Percentiles rank a stretch among this genome's conserved stretches.
Evolutionary conservation across 108 stramenopile genomes (phyloP).

Genomic region (Fistulifera pelliculosa): DNA sequence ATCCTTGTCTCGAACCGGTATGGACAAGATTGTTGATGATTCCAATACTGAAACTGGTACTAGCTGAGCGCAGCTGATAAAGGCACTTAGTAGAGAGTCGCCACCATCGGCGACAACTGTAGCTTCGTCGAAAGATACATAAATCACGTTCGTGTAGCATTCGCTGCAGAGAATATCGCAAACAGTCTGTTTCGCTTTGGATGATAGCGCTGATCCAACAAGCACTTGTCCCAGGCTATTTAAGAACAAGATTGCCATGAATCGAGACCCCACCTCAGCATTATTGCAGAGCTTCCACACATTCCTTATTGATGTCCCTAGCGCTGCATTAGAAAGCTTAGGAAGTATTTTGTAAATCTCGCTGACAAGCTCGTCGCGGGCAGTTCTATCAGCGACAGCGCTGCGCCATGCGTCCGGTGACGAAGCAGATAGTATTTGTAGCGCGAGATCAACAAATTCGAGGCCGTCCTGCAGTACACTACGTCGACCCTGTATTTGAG

Average conservation of each 20-base stretch:
- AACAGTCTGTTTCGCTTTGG: too few relatives aligned
- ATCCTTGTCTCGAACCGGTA: too few relatives aligned
- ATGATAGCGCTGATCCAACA: conserved; percentile 14
- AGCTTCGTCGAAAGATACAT: too few relatives aligned
- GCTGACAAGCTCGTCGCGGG: conserved; percentile 26
- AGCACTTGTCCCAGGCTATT: conserved; percentile 18
- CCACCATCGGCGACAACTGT: too few relatives aligned
- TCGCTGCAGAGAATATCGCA: too few relatives aligned
- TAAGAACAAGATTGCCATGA: conserved; percentile 2
- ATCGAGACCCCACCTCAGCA: conserved; percentile 9
- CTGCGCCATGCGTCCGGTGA: conserved; percentile 15
- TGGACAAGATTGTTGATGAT: too few relatives aligned
- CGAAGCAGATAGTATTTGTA: conserved; percentile 34
- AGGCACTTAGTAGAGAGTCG: too few relatives aligned
- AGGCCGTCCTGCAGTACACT: conserved; percentile 57
- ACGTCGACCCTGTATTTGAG: conserved; percentile 57
- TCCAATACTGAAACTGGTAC: too few relatives aligned
- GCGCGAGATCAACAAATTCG: conserved; percentile 50
- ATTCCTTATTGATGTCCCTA: background rate
- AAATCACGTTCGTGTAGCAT: too few relatives aligned
- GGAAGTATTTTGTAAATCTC: conserved; percentile 37
- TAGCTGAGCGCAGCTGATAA: too few relatives aligned
- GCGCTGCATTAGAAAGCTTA: background rate
- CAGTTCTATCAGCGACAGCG: conserved; percentile 21
- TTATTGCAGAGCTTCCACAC: conserved; percentile 19